phyloP scores from a whole-genome alignment of 1,139 yeast species.

The Suhomyces chickasaworum region DNA sequence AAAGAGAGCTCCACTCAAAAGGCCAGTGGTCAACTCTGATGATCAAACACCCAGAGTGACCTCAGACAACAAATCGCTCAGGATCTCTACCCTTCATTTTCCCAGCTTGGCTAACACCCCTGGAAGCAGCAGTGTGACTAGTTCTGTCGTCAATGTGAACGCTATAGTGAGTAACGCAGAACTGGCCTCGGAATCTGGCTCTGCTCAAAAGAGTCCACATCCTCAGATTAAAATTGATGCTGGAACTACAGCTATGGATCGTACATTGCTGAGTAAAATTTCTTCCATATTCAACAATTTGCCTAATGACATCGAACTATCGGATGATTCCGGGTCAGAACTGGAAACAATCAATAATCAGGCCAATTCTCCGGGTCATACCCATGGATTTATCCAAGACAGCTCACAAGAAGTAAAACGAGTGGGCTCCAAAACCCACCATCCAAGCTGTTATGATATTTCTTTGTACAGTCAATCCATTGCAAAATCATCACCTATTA shows the following conservation, averaged over 20 bases:
- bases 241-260: conserved; percentile 7
- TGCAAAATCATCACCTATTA: conserved; percentile 35
- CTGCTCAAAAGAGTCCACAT: not conserved
- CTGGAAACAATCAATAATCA: conserved; percentile 34
- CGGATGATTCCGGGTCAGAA: conserved; percentile 52
- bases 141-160: conserved; percentile 37
- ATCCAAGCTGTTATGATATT: conserved; percentile 24
- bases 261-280: conserved; percentile 27
- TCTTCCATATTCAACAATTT: conserved; percentile 48
- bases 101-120: conserved; percentile 21
- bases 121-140: conserved; percentile 27
- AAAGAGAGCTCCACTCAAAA: not conserved
- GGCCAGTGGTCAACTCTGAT: not conserved
- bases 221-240: not conserved
- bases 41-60: conserved; percentile 29
- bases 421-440: conserved; percentile 11
- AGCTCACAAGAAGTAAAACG: conserved; percentile 1
- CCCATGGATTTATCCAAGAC: conserved; percentile 7
- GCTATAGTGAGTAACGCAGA: conserved; percentile 19
- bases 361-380: conserved; percentile 20
- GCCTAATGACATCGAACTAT: conserved; percentile 51
- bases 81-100: conserved; percentile 28
- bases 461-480: conserved; percentile 32
- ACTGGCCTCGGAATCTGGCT: not conserved
- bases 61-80: conserved; percentile 34